A percentile compares a stretch with the other conserved stretches of the same genome.
These are phyloP conservation scores for Mortierella sp. DNA, from an alignment of 371 early-diverging fungal species.

Conservation along the genomic window DNA sequence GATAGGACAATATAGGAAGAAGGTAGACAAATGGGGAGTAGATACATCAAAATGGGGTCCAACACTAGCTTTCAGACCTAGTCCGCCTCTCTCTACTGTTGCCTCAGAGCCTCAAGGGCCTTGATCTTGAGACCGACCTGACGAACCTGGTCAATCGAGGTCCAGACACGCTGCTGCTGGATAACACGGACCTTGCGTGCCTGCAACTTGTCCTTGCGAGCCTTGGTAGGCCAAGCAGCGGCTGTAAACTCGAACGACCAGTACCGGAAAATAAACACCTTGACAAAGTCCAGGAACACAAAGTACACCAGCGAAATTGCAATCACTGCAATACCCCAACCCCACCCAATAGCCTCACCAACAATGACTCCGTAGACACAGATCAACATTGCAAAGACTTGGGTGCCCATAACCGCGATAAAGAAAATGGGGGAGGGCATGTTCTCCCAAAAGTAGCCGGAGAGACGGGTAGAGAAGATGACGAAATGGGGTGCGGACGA, in stretches of 20 bases:
- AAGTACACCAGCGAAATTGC: slow-evolving; percentile 73
- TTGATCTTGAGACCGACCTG: slow-evolving; percentile 50
- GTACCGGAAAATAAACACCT: slow-evolving; percentile 76
- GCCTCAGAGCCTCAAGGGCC: slow-evolving; percentile 49
- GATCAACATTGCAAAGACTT: slow-evolving; percentile 91
- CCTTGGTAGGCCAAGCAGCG: slow-evolving; percentile 78
- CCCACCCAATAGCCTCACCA: slow-evolving; percentile 63
- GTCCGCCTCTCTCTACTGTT: not conserved
- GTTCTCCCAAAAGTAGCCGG: slow-evolving; percentile 89
- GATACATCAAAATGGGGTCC: not conserved
- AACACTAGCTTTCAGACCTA: too few species aligned
- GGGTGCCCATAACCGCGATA: slow-evolving; percentile 88
- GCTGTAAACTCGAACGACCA: slow-evolving; percentile 85
- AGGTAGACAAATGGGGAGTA: not conserved
- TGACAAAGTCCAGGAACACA: slow-evolving; percentile 84
- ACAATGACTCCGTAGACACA: slow-evolving; percentile 80
- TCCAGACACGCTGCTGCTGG: slow-evolving; percentile 54
- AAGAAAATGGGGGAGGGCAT: slow-evolving; percentile 87
- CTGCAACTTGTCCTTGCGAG: slow-evolving; percentile 70
- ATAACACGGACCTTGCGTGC: slow-evolving; percentile 62
- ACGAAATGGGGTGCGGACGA: slow-evolving; percentile 95
- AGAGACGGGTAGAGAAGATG: slow-evolving; percentile 94
- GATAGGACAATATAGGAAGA: not conserved
- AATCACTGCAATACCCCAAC: slow-evolving; percentile 68
- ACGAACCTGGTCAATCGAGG: slow-evolving; percentile 50